Conservation (phyloP, 2,329 filamentous ascomycete species). For the Neofusicoccum laricinum region DNA sequence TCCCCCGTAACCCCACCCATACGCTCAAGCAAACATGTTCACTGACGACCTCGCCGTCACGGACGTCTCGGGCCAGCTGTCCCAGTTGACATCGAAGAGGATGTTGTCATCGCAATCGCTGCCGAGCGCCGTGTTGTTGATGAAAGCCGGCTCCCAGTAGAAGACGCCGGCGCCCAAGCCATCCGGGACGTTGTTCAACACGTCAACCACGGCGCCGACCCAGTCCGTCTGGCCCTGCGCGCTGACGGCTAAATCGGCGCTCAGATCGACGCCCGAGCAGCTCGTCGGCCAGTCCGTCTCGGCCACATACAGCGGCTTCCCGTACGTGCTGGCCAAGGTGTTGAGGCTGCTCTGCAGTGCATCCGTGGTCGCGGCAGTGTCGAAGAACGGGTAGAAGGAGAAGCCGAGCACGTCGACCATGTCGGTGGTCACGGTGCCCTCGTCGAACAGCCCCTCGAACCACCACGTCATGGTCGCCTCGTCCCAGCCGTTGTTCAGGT, state of each 20-base stretch:
- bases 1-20: no score
- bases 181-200: conserved; percentile 52
- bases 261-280: conserved; percentile 53
- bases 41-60: conserved; percentile 53
- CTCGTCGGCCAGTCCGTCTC: conserved; percentile 69
- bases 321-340: conserved; percentile 60
- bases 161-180: conserved; percentile 57
- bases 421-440: conserved; percentile 47
- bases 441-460: conserved; percentile 48
- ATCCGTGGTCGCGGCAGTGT: conserved; percentile 55
- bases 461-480: conserved; percentile 65
- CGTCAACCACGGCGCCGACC: conserved; percentile 57
- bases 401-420: conserved; percentile 73
- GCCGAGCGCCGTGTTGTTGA: conserved; percentile 62
- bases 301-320: conserved; percentile 65
- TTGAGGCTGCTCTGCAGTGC: conserved; percentile 54
- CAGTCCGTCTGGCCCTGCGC: conserved; percentile 62
- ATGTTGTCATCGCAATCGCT: conserved; percentile 34
- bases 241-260: conserved; percentile 59
- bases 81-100: conserved; percentile 58
- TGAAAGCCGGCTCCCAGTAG: conserved; percentile 74
- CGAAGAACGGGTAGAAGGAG: conserved; percentile 73
- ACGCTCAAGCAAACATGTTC: conserved; percentile 48
- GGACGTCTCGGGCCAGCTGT: conserved; percentile 57
- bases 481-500: conserved; percentile 74